Percentiles rank a stretch among this genome's conserved stretches.
Evolutionary conservation across 345 rosid species (phyloP).

Genomic region (Syzygium aqueum): DNA sequence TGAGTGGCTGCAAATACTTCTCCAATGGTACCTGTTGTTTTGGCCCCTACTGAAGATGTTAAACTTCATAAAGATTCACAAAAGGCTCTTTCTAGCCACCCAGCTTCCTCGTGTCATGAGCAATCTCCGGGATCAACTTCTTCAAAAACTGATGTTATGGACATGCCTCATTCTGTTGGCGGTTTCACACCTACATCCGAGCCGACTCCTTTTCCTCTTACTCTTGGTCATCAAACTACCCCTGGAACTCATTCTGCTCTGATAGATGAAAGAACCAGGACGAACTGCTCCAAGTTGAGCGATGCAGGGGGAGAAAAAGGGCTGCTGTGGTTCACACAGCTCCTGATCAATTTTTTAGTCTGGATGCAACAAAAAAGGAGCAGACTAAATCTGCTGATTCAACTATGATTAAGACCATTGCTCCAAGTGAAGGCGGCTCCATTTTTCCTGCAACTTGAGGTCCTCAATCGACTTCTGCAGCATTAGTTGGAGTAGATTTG

Average conservation of each 20-base stretch:
- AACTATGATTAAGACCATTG: constrained; percentile 8
- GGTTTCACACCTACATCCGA: neutral
- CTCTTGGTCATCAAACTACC: neutral
- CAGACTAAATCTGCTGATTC: constrained; percentile 17
- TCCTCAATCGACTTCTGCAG: constrained; percentile 11
- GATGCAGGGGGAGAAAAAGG: constrained; percentile 34
- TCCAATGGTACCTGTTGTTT: constrained; percentile 12
- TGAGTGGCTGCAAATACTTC: constrained; percentile 42
- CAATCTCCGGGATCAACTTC: constrained; percentile 14
- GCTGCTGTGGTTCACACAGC: constrained; percentile 13
- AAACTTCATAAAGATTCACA: constrained; percentile 24
- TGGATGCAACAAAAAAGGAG: constrained; percentile 12
- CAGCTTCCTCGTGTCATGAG: constrained; percentile 10
- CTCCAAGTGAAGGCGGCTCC: constrained; percentile 12
- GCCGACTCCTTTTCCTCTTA: constrained; percentile 1
- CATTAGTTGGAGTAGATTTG: constrained; percentile 13
- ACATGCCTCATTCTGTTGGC: neutral
- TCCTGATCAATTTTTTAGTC: constrained; percentile 13
- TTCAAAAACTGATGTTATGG: neutral
- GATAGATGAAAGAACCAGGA: constrained; percentile 28
- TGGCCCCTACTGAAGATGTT: constrained; percentile 17
- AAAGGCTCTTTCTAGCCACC: constrained; percentile 21
- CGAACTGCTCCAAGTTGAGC: constrained; percentile 25
- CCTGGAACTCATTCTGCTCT: constrained; percentile 4
- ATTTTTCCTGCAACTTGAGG: constrained; percentile 5